Conservation (phyloP, 192 early-diverging fungal genomes). For the Umbelopsis sp. region DNA sequence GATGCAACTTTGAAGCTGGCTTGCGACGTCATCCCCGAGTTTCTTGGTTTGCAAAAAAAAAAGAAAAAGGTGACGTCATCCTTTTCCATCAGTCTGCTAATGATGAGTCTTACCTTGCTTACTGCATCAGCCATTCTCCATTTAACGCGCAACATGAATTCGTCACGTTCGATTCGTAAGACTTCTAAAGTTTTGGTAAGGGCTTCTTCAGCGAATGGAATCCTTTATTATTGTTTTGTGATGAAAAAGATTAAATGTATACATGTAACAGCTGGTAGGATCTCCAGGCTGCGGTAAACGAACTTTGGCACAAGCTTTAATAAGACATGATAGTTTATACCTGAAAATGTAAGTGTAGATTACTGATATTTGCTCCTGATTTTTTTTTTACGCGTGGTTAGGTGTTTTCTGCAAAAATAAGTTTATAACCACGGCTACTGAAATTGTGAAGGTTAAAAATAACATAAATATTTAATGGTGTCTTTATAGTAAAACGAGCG, state of each 20-base stretch:
- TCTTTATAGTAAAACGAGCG: background rate
- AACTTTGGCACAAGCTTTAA: constrained; percentile 19
- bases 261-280: constrained; percentile 16
- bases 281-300: constrained; percentile 23
- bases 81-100: no score
- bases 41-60: background rate
- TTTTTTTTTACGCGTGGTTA: background rate
- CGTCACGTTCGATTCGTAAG: background rate
- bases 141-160: background rate
- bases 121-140: background rate
- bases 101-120: no score
- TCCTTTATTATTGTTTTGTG: background rate
- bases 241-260: background rate
- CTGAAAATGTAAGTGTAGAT: constrained; percentile 20
- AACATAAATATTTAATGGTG: background rate
- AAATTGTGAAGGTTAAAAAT: background rate
- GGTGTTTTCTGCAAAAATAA: background rate
- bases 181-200: constrained; percentile 1
- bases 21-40: constrained; percentile 12
- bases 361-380: background rate
- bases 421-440: background rate
- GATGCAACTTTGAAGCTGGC: background rate
- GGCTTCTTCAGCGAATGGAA: background rate
- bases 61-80: background rate
- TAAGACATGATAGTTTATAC: constrained; percentile 15